Evolutionary conservation across 1,284 basidiomycete genomes (phyloP), one percentile per base, ranked within the genome.

Genomic region (Hypsizygus ulmarius): DNA sequence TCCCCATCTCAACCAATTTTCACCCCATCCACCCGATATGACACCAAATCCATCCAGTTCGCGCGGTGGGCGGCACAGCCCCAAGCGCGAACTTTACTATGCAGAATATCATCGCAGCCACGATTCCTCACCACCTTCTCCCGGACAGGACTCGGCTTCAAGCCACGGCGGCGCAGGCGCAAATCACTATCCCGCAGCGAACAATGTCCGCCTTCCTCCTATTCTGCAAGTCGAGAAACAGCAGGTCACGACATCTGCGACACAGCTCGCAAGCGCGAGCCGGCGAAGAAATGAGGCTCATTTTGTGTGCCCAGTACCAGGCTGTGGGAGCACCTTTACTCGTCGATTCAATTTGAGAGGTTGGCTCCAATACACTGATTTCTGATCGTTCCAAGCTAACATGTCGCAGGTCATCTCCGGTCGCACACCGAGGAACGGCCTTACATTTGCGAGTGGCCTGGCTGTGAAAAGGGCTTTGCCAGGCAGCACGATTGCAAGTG

Each of bases 391-490:
- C 57, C 52, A 61, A 59, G 53, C 54, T 42, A 39, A 27, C 47
- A 28, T 52, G 51, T 73, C 50, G 65, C 73, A 84, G 94, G 95
- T 43, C 95, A 97, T 72, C 68, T 97, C 57, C 83, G 94, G 59
- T 96, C 93, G n/a, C 94, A 97, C 66, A 96, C 93, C 19, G 93
- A 96, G 65, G 93, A 97, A 68, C 77, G 93, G 49, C 94, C 94
- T 29, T 97, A 93, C 69, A 82, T 93, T 53, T 97, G 94, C 66
- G 83, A 90, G 50, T 94, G 90, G 80, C 90, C 91, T 2, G 93
- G 91, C 11, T 97, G 94, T 66, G 89, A 88, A 60, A 97, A 97
- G 64, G 86, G 91, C 18, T 97, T 97, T 64, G 94, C 94, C 29
- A 81, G 94, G 39, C 91, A 94, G 65, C 93, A 97, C 67, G 94